Conservation (phyloP, 139 green algal species). For the Picochlorum sp. region DNA sequence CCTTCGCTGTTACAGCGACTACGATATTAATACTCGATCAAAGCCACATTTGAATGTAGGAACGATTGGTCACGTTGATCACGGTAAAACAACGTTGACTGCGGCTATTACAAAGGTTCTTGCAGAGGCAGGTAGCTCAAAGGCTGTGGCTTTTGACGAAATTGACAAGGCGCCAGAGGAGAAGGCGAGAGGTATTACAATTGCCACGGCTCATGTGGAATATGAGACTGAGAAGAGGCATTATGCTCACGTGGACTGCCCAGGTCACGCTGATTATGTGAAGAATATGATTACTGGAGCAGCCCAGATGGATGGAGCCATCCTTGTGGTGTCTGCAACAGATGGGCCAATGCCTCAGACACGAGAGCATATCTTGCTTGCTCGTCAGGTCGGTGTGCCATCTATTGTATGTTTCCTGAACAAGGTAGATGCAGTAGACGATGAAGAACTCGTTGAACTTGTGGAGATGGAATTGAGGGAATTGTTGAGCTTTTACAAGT, state of each 20-base stretch:
- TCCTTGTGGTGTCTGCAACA: slow-evolving; percentile 92
- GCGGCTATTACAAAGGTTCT: slow-evolving; percentile 91
- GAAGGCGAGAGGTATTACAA: slow-evolving; percentile 98
- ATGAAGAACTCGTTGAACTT: slow-evolving; percentile 94
- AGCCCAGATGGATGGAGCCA: slow-evolving; percentile 97
- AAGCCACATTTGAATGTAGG: slow-evolving; percentile 98
- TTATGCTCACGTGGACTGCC: slow-evolving; percentile 99
- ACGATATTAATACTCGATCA: slow-evolving; percentile 82
- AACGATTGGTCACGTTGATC: slow-evolving; percentile 98
- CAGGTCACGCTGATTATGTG: slow-evolving; percentile 97
- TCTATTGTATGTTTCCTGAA: slow-evolving; percentile 96
- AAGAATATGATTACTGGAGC: slow-evolving; percentile 99
- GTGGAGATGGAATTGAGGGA: slow-evolving; percentile 99
- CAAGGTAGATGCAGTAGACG: slow-evolving; percentile 94
- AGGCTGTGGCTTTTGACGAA: slow-evolving; percentile 85
- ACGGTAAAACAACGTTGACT: slow-evolving; percentile 98
- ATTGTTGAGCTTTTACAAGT: slow-evolving; percentile 98
- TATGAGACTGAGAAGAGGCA: slow-evolving; percentile 95
- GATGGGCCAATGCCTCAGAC: slow-evolving; percentile 99
- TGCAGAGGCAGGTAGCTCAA: slow-evolving; percentile 67
- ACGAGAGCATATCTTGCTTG: slow-evolving; percentile 94
- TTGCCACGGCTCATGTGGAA: slow-evolving; percentile 94
- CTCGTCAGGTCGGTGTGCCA: slow-evolving; percentile 93
- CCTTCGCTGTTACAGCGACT: slow-evolving; percentile 24
- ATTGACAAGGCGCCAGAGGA: slow-evolving; percentile 99